A percentile compares a stretch with the other conserved stretches of the same genome.
These are phyloP conservation scores for Eurotiales sp. DNA, from an alignment of 2,329 filamentous ascomycete species.

Conservation along the genomic window DNA sequence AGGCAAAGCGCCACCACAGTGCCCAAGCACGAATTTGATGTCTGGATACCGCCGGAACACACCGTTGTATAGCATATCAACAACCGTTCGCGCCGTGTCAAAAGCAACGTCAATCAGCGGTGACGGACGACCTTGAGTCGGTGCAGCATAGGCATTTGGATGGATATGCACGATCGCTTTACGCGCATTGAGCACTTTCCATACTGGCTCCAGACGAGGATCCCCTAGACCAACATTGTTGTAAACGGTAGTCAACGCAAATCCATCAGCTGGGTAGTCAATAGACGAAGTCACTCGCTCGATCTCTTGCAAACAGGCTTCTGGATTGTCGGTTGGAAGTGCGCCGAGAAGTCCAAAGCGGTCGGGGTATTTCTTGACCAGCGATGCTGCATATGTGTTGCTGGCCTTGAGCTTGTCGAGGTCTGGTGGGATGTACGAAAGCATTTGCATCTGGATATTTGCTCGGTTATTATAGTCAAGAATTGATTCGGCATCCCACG, in stretches of 20 bases:
- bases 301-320: slow-evolving; percentile 4
- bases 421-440: slow-evolving; percentile 7
- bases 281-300: neutral
- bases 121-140: slow-evolving; percentile 1
- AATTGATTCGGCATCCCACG: slow-evolving; percentile 1
- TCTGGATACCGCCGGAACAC: slow-evolving; percentile 6
- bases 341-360: slow-evolving; percentile 8
- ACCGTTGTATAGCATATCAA: slow-evolving; percentile 7
- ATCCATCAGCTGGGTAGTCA: slow-evolving; percentile 1
- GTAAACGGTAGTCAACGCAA: neutral
- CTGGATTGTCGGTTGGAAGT: slow-evolving; percentile 4
- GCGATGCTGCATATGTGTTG: neutral
- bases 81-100: slow-evolving; percentile 2
- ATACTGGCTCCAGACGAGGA: neutral
- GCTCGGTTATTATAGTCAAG: slow-evolving; percentile 7
- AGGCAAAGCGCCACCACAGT: slow-evolving; percentile 7
- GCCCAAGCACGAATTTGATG: slow-evolving; percentile 6
- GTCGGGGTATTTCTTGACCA: neutral
- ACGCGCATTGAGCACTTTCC: slow-evolving; percentile 2
- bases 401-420: neutral
- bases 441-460: slow-evolving; percentile 11
- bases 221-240: slow-evolving; percentile 1
- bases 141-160: neutral
- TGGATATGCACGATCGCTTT: slow-evolving; percentile 10
- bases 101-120: slow-evolving; percentile 9